Base-by-base conservation (phyloP, 2,329 filamentous ascomycete genomes). In the Colletotrichum sp. region DNA sequence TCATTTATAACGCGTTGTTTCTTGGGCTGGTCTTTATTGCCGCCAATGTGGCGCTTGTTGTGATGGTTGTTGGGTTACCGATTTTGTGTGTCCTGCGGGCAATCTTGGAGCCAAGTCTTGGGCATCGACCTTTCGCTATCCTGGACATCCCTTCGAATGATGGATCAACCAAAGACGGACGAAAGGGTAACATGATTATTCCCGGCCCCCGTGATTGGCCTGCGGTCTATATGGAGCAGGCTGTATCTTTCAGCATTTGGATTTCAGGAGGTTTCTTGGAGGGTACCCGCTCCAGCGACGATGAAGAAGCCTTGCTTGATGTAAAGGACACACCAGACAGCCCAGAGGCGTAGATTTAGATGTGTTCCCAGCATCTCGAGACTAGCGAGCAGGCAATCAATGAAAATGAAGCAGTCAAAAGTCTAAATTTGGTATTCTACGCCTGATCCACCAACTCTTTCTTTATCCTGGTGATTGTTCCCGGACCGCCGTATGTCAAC, bases 401-500 rank as follows among this genome's bases (percentile, higher is more conserved):
- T 24, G 34, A 30, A 6, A 34, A 39, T 7, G 9, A 59, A 52
- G 64, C 59, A 65, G 6, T 57, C 55, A 24, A 72, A 52, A 44
- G 52, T 75, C 73, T 75, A 69, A 52, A 28, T 69, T 69, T 76
- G 66, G 75, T 76, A 72, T 75, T 80, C 79, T 81, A 81, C 79
- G 87, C 78, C 77, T 82, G 81, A 73, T 87, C 83, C 80, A 86
- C 88, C 87, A 94, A 90, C 87, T 94, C 91, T 63, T 85, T 85
- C 85, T 94, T 94, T 78, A 94, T 92, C 80, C 91, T 87, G 60
- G 92, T 93, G 21, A 93, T 85, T 4, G 92, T 93, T 21, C 92
- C 92, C 2, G 90, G 87, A 15, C 92, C 92, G 15, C 91, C 91
- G 77, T 94, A 94, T 2, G 92, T 89, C 81, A 93, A 84, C 1